Conservation (phyloP, 2,329 filamentous ascomycete species). For the Myotisia sp. region DNA sequence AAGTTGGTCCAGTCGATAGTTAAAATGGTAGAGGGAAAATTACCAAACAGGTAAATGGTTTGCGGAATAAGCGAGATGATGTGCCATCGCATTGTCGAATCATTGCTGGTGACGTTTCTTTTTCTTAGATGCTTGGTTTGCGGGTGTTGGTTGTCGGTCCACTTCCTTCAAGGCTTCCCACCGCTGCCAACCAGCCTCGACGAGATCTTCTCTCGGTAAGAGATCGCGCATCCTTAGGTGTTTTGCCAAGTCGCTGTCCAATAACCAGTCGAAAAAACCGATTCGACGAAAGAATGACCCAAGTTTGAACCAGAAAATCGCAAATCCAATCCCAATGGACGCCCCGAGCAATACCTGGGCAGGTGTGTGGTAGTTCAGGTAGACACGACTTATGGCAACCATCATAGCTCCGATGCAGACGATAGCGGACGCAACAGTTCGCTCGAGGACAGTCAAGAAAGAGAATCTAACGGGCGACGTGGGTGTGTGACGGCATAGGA, state of each 20-base stretch:
- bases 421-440: conserved; percentile 43
- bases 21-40: too few relatives aligned
- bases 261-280: conserved; percentile 57
- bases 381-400: conserved; percentile 72
- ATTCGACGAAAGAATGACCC: conserved; percentile 52
- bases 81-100: too few relatives aligned
- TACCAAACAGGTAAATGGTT: too few relatives aligned
- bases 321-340: conserved; percentile 55
- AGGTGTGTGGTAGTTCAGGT: conserved; percentile 82
- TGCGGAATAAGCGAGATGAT: too few relatives aligned
- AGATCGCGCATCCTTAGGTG: conserved; percentile 67
- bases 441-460: conserved; percentile 36
- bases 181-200: conserved; percentile 84
- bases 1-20: too few relatives aligned
- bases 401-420: conserved; percentile 48
- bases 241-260: conserved; percentile 51
- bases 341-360: conserved; percentile 75
- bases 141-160: neutral
- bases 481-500: conserved; percentile 64
- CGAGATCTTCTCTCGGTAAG: conserved; percentile 72
- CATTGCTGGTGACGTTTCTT: neutral
- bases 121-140: neutral
- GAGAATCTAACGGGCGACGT: conserved; percentile 21
- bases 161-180: conserved; percentile 50
- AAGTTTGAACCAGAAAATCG: conserved; percentile 61